Evolutionary conservation across 805 yeast genomes (phyloP), one percentile per base, ranked within the genome.

Genomic region (Maudiozyma serrabonitensis): DNA sequence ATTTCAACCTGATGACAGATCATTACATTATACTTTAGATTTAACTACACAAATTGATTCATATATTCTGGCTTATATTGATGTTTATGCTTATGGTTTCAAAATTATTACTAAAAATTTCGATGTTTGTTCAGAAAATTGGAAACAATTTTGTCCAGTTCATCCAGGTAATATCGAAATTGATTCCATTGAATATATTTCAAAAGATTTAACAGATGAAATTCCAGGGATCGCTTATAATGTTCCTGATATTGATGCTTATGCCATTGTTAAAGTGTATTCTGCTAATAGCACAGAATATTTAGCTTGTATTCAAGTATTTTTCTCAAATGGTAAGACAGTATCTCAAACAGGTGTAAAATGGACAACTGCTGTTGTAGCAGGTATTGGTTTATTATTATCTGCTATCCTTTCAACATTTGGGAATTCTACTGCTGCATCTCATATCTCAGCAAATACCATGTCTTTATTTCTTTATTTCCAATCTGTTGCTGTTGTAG

Each of bases 331-430:
- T 62, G 88, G 90, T 37, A 85, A 82, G 59, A 82, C 95, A 2
- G 91, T 88, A 19, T 70, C 85, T 42, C 95, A 87, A 62, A 73
- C 78, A 2, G 86, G 86, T 56, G 89, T 84, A 50, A 84, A 86
- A 68, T 90, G 97, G 97, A 95, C 87, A 40, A 87, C 96, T 18
- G 97, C 97, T 1, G 82, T 84, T 19, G 73, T 89, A 58, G 88
- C 95, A 1, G 96, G 96, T 54, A 66, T 87, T 31, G 96, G 96
- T n/a, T 68, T 90, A 51, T 69, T 89, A 43, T 75, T 82, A 16
- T 86, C 95, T n/a, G 90, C 95, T 5, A 54, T 84, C n/a, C 72
- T 88, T 52, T 81, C 95, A 4, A 77, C 90, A 4, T 82, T 84
- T 64, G 96, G 96, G 50, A 86, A 85, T 66, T 85, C 95, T 8